Base-by-base conservation (phyloP, 2,329 filamentous ascomycete species). In the Drechslerella coelobrocha region DNA sequence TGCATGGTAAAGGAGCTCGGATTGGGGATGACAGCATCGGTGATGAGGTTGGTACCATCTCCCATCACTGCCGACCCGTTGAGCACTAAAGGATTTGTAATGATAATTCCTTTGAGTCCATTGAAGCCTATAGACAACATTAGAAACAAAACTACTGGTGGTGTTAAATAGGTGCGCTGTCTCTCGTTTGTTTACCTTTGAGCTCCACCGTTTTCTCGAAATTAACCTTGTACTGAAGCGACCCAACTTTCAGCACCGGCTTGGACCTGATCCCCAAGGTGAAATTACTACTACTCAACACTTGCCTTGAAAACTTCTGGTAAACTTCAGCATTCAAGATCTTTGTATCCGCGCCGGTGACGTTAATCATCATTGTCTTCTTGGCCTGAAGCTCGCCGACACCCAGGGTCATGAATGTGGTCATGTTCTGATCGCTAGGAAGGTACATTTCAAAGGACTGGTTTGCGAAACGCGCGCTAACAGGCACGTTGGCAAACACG, bases 1-100 rank as follows among this genome's bases (percentile, higher is more conserved):
- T 88, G 83, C 61, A 90, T 81, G 14, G 83, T 85, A 75, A 88
- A 82, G 57, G 84, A 78, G 0, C 87, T 88, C 3, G 81, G 82
- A 77, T 90, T 90, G 73, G 85, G 86, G 53, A 90, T 87, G 61
- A 80, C 80, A 61, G 83, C 82, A 14, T 80, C 62, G 74, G 83
- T 86, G 52, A 82, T 79, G 78, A 89, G 87, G 79, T 89, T 89
- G 76, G 83, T 81, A 72, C 81, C 82, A 60, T 82, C 79, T 5
- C 76, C 72, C 60, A 81, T 76, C 12, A 75, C 68, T 24, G 77
- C 74, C 19, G 41, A 45, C 5, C 41, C 41, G 23, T 82, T 74
- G 29, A 80, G 73, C 87, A 82, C 43, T 78, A 78, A 73, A 83
- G 81, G 43, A 84, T 79, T 60, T 1, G 78, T 80, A 65, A 88